Evolutionary conservation across 2,329 filamentous ascomycete genomes (phyloP), one percentile per base, ranked within the genome.

Genomic region (Colletotrichum sp.): DNA sequence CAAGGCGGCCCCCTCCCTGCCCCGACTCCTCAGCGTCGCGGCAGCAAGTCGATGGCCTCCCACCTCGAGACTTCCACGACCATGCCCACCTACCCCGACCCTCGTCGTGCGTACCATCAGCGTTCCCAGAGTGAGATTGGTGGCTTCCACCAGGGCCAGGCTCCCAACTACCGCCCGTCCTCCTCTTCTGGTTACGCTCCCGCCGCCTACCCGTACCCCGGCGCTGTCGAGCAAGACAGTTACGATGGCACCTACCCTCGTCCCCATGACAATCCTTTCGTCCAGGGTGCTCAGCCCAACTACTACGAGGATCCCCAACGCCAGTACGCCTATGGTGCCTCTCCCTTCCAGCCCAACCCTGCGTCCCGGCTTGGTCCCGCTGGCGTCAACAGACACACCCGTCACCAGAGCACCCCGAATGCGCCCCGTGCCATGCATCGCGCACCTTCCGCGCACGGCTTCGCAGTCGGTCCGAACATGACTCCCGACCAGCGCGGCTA

Each of bases 361-460:
- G 32, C 63, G 18, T 28, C 76, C 21, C 71, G 72, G 28, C 49
- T 71, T 24, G 64, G 67, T 13, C 66, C 74, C n/a, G 44, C 65
- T 26, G 57, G 71, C 21, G 64, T 64, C 62, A 75, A 69, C 49
- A 78, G 79, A 55, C 82, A 84, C 71, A 71, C 67, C 6, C 83
- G 83, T 24, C 82, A 83, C 52, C 82, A 82, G 75, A 84, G 82
- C 69, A 82, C 80, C 15, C 82, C 82, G 6, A 78, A 68, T 49
- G 76, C 73, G 44, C 72, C 73, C 26, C 76, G 76, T 66, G 65
- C 44, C 21, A 76, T 77, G 77, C 75, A 77, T 24, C 71, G 71
- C 44, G 64, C 71, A 52, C 68, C 77, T 15, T 75, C 77, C 6
- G 59, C 71, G 60, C 77, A 77, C 66, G 78, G 71, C 26, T 79